phyloP scores from a whole-genome alignment of 257 asterid genomes.

The Eustoma russellianum region DNA sequence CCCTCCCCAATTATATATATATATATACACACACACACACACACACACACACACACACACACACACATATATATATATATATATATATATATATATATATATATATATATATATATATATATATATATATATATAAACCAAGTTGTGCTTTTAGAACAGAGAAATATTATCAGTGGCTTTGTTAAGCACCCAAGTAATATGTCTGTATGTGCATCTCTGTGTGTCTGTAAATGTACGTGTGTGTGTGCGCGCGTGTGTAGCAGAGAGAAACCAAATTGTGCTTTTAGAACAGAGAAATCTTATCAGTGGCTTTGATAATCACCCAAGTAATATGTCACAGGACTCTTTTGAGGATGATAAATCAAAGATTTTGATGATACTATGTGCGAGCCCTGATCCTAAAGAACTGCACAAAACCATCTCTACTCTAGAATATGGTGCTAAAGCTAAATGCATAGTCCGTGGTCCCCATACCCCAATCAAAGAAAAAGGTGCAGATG shows the following conservation, averaged over 20 bases:
- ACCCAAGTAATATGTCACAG: slow-evolving; percentile 23
- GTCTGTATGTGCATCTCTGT: background rate
- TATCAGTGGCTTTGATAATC: slow-evolving; percentile 3
- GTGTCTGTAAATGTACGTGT: no score
- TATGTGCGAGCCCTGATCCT: slow-evolving; percentile 93
- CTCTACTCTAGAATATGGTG: slow-evolving; percentile 89
- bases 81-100: no score
- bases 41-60: no score
- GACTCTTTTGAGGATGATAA: slow-evolving; percentile 93
- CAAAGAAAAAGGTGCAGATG: slow-evolving; percentile 66
- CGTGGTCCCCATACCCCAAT: slow-evolving; percentile 71
- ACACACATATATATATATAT: no score
- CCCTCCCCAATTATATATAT: no score
- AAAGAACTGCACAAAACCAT: slow-evolving; percentile 88
- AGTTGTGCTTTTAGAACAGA: no score
- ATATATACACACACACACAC: no score
- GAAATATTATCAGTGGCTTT: background rate
- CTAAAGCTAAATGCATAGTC: slow-evolving; percentile 90
- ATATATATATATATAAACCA: no score
- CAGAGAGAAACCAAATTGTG: no score
- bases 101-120: no score
- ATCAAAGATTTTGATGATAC: slow-evolving; percentile 86
- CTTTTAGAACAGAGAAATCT: no score
- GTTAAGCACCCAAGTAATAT: slow-evolving; percentile 8
- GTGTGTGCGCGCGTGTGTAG: background rate